A percentile compares a stretch with the other conserved stretches of the same genome.
Conservation (phyloP, 129 eudicot genomes). For the Chrysanthemum seticuspe region DNA sequence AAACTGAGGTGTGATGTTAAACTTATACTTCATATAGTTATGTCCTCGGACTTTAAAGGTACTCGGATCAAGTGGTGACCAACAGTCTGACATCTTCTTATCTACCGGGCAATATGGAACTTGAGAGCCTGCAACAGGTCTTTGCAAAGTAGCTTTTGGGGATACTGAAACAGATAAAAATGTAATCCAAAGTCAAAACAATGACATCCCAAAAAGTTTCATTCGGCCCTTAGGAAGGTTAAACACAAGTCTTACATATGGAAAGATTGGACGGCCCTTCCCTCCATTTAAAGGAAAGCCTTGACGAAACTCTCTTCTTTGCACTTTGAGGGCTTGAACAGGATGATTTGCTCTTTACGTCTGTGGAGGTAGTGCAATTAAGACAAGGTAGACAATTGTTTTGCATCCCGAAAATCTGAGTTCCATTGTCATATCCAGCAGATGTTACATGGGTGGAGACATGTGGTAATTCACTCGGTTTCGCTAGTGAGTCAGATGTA, state of each 20-base stretch:
- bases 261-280: conserved; percentile 62
- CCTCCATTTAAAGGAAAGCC: conserved; percentile 73
- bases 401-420: conserved; percentile 49
- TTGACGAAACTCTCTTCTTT: conserved; percentile 48
- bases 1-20: conserved; percentile 6
- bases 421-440: conserved; percentile 28
- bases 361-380: conserved; percentile 53
- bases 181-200: background rate
- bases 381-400: conserved; percentile 79
- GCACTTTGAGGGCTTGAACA: conserved; percentile 63
- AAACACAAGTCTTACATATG: conserved; percentile 45
- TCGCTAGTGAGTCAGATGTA: conserved; percentile 34
- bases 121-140: conserved; percentile 95
- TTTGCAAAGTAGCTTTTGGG: conserved; percentile 63
- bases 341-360: conserved; percentile 48
- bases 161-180: conserved; percentile 51
- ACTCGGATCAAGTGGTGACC: conserved; percentile 83
- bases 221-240: conserved; percentile 10
- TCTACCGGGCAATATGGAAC: conserved; percentile 71
- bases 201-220: background rate
- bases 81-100: conserved; percentile 68
- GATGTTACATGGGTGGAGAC: too few species aligned
- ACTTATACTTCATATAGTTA: conserved; percentile 55
- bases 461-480: conserved; percentile 27
- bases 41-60: conserved; percentile 80